phyloP scores from a whole-genome alignment of 2,329 filamentous ascomycete species.

The Aspergillus terreus region DNA sequence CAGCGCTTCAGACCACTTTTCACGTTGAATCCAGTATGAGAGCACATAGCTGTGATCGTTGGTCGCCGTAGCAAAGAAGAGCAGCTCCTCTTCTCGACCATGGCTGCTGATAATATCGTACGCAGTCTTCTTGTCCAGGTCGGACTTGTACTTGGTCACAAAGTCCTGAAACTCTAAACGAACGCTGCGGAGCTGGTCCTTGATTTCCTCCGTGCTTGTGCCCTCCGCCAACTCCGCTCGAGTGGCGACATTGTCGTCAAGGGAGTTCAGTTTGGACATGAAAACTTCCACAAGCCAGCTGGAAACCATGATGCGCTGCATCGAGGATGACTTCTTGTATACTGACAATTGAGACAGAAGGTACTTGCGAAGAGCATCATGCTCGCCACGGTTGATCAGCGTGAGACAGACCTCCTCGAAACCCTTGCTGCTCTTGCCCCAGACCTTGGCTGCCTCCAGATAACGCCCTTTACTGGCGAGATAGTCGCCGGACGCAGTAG shows the following conservation, averaged over 20 bases:
- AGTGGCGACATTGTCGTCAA: slow-evolving; percentile 91
- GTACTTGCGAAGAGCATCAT: slow-evolving; percentile 87
- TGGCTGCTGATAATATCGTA: slow-evolving; percentile 97
- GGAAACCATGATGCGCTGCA: slow-evolving; percentile 94
- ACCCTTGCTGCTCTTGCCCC: slow-evolving; percentile 91
- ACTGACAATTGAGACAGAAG: slow-evolving; percentile 76
- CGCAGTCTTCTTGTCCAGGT: slow-evolving; percentile 84
- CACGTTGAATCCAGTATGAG: slow-evolving; percentile 94
- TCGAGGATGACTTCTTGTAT: slow-evolving; percentile 76
- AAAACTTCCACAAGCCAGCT: slow-evolving; percentile 94
- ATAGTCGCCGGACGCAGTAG: slow-evolving; percentile 86
- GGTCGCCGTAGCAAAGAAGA: slow-evolving; percentile 83
- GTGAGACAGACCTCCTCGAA: slow-evolving; percentile 93
- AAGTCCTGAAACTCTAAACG: slow-evolving; percentile 85
- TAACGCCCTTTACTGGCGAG: slow-evolving; percentile 78
- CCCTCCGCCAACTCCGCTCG: slow-evolving; percentile 75
- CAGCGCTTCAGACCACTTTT: slow-evolving; percentile 84
- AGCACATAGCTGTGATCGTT: slow-evolving; percentile 94
- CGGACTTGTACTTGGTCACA: slow-evolving; percentile 74
- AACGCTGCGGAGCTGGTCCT: slow-evolving; percentile 66
- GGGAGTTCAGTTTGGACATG: slow-evolving; percentile 92
- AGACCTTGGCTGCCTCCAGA: slow-evolving; percentile 80
- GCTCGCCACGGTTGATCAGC: slow-evolving; percentile 85
- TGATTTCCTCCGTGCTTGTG: slow-evolving; percentile 62
- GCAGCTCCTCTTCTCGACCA: slow-evolving; percentile 84